Evolutionary conservation across 164 flowering plant genomes (phyloP), one percentile per base, ranked within the genome.

Genomic region (Nelumbo lutea): DNA sequence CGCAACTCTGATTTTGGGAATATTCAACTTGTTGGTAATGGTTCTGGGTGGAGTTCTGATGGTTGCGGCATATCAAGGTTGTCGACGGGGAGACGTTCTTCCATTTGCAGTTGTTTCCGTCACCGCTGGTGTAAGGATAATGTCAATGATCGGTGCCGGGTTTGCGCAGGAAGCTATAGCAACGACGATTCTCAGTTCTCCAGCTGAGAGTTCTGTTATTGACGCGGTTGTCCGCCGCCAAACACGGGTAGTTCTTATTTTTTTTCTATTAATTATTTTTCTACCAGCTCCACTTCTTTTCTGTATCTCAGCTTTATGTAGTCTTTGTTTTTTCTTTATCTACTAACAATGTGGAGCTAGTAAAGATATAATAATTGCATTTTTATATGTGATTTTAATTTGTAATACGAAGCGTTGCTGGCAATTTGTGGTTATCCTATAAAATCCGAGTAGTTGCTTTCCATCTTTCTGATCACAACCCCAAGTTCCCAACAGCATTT

Each of bases 81-180:
- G 90, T 67, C 67, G 72, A 1, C 58, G 41, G 9, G 67, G 69
- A 3, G 38, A 70, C 11, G 6, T 68, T 9, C 44, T 82, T 13
- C 82, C 86, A 0, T 61, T 83, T 5, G 52, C 52, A 5, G 66
- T 76, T 27, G 79, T 86, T 13, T 60, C 75, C 5, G 14, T 77
- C 6, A 68, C 68, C 4, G 76, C 92, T 1, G 72, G 61, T 11
- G 38, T 82, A 41, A 76, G 84, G 67, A 76, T 86, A 63, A 61
- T 64, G 50, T 76, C 82, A 46, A 90, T 82, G 82, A 60, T 84
- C 7, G 79, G 79, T 11, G 76, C 74, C 45, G 96, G 77, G 5
- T 71, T 85, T 38, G 87, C 87, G 0, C 96, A 90, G 70, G 79
- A 80, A 64, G 86, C 86, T 3, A 81, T 85, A 0, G 93, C 96